Base-by-base conservation (phyloP, 176 grass and related monocot species). In the Triticum timopheevii region DNA sequence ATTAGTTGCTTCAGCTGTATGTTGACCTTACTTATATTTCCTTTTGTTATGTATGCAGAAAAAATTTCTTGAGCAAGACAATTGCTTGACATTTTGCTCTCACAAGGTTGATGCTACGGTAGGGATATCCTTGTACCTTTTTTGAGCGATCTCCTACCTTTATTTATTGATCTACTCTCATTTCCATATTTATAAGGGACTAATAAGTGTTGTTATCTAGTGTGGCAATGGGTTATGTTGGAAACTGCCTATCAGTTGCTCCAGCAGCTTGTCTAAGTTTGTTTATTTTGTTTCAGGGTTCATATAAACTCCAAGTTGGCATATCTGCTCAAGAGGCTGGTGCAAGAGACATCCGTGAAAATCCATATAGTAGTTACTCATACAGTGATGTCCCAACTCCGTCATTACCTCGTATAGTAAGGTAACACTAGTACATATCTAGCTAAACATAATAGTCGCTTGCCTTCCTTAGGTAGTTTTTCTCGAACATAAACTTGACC, bases 221-320 rank as follows among this genome's bases (percentile, higher is more conserved):
- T 28, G 71, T 84, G 59, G 13, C 15, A 63, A 72, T 11, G 24
- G 74, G 10, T 77, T 83, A 83, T 50, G 42, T 88, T 82, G 40
- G 1, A 1, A 17, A 6, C 0, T 3, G 67, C 52, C 8, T 23
- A 4, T 73, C 70, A 66, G 22, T 77, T 84, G 20, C 73, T 77
- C 33, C 31, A 20, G 6, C 36, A 68, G 45, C 16, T 79, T 79
- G 67, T 19, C 23, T 83, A 62, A 87, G 62, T 79, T 84, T 90
- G 16, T 80, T 90, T 27, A 38, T 82, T 62, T 65, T 85, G 30
- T 84, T 90, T 44, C 78, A 96, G 97, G 94, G 61, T 90, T 79
- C 92, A 87, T 96, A 86, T 92, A 84, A 93, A 75, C 59, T 96
- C 52, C 94, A 96, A 93, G 87, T 98, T 68, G 88, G 77, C 80